Evolutionary conservation across 1,139 yeast genomes (phyloP).

Genomic region (Pichiaceae sp.): DNA sequence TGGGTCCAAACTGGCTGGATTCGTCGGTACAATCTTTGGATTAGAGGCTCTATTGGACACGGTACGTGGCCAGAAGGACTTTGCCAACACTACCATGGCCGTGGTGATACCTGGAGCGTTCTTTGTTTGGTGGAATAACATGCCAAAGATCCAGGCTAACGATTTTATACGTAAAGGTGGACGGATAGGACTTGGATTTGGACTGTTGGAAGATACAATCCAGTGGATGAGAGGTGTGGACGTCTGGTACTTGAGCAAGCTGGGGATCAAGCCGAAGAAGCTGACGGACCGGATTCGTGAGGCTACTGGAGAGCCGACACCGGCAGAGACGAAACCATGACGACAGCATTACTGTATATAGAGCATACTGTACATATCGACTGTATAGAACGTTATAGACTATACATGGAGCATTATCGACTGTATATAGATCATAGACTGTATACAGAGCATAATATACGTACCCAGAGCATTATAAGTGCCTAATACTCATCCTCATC

Average conservation of each 20-base stretch:
- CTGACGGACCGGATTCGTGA: slow-evolving; percentile 15
- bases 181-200: slow-evolving; percentile 48
- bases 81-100: slow-evolving; percentile 52
- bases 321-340: no score
- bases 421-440: not conserved
- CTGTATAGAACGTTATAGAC: slow-evolving; percentile 31
- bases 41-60: slow-evolving; percentile 56
- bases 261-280: slow-evolving; percentile 19
- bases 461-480: no score
- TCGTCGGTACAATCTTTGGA: slow-evolving; percentile 47
- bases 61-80: slow-evolving; percentile 47
- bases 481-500: slow-evolving; percentile 40
- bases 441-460: not conserved
- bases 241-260: slow-evolving; percentile 48
- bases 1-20: slow-evolving; percentile 36
- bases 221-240: slow-evolving; percentile 51
- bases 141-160: slow-evolving; percentile 40
- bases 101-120: slow-evolving; percentile 42
- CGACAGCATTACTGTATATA: no score
- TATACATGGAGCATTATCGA: not conserved
- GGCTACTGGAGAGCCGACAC: slow-evolving; percentile 4
- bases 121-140: slow-evolving; percentile 37
- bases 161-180: slow-evolving; percentile 47
- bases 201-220: slow-evolving; percentile 57
- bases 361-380: no score